phyloP scores from a whole-genome alignment of 2,329 filamentous ascomycete genomes.

The Colletotrichum theobromicola region DNA sequence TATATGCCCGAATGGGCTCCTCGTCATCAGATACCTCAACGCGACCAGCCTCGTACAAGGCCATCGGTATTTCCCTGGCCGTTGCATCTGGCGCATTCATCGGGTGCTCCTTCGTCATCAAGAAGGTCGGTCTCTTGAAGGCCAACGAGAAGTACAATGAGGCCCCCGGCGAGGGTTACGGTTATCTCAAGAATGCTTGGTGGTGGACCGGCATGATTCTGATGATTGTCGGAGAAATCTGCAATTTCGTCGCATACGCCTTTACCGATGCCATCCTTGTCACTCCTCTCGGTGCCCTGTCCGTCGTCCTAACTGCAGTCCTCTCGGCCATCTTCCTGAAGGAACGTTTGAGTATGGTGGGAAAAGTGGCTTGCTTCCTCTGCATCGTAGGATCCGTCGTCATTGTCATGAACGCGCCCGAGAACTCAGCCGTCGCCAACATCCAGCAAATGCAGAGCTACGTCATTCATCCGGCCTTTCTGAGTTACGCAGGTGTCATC shows the following conservation, averaged over 20 bases:
- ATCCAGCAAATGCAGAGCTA: slow-evolving; percentile 94
- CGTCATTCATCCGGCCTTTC: slow-evolving; percentile 85
- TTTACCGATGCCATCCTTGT: slow-evolving; percentile 97
- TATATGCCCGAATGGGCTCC: slow-evolving; percentile 20
- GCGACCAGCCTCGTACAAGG: slow-evolving; percentile 72
- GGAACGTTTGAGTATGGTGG: slow-evolving; percentile 92
- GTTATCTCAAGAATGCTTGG: slow-evolving; percentile 91
- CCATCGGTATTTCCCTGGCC: slow-evolving; percentile 84
- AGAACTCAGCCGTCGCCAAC: slow-evolving; percentile 80
- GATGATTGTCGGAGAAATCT: slow-evolving; percentile 96
- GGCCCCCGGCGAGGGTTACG: slow-evolving; percentile 93
- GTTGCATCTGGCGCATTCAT: slow-evolving; percentile 91
- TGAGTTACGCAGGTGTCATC: slow-evolving; percentile 83
- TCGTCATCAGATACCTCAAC: slow-evolving; percentile 25
- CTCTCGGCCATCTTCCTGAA: slow-evolving; percentile 95
- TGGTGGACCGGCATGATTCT: slow-evolving; percentile 97
- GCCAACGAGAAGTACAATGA: slow-evolving; percentile 98
- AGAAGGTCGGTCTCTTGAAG: slow-evolving; percentile 88
- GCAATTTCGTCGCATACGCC: slow-evolving; percentile 96
- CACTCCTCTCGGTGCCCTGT: slow-evolving; percentile 87
- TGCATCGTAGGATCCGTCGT: slow-evolving; percentile 93
- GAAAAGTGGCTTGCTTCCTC: slow-evolving; percentile 93
- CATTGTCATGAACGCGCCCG: slow-evolving; percentile 92
- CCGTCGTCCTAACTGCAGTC: slow-evolving; percentile 90
- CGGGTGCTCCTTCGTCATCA: slow-evolving; percentile 91